These are phyloP conservation scores for Xylaria sp. DNA, from an alignment of 2,329 filamentous ascomycete species.

Conservation along the genomic window DNA sequence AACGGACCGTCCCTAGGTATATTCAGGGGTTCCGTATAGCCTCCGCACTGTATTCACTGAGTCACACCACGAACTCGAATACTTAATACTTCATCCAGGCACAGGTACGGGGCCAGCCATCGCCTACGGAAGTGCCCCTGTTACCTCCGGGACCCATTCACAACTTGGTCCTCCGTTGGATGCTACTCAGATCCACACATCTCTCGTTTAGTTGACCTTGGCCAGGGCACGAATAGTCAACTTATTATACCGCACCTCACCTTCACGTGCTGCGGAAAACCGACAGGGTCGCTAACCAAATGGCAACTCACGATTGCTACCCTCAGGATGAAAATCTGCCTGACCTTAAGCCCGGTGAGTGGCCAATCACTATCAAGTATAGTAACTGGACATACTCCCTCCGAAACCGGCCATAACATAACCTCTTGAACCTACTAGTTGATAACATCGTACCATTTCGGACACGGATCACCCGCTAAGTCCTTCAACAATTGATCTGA, in stretches of 20 bases:
- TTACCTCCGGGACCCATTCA: constrained; percentile 12
- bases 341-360: background rate
- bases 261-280: constrained; percentile 1
- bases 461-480: background rate
- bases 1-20: constrained; percentile 8
- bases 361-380: background rate
- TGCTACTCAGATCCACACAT: constrained; percentile 8
- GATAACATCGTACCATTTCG: background rate
- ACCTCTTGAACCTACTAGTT: background rate
- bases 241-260: background rate
- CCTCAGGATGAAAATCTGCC: background rate
- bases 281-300: background rate
- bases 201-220: constrained; percentile 10
- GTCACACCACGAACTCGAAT: constrained; percentile 9
- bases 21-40: background rate
- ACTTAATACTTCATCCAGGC: background rate
- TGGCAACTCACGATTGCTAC: background rate
- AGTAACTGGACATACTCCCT: background rate
- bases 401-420: background rate
- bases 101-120: constrained; percentile 6
- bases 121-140: constrained; percentile 5
- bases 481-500: background rate
- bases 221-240: background rate
- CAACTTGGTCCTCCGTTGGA: background rate
- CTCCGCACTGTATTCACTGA: constrained; percentile 4